Conservation (phyloP, 108 stramenopile genomes). For the Cyclostephanos tholiformis region DNA sequence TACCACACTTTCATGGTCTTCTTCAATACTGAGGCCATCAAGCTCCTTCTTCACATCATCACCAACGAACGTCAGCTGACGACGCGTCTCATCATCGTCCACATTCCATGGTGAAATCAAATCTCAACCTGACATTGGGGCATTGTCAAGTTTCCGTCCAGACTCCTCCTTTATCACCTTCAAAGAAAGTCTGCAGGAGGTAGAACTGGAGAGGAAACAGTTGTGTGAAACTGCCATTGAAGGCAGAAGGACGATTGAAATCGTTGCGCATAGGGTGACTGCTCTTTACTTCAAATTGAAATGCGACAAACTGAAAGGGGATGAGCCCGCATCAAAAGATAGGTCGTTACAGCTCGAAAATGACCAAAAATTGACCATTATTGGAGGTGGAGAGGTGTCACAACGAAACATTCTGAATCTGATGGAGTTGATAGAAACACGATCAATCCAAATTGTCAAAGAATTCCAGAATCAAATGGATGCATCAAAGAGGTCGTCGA, state of each 20-base stretch:
- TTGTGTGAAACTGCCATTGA: slow-evolving; percentile 41
- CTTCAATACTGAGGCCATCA: no score
- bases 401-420: slow-evolving; percentile 70
- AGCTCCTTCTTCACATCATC: no score
- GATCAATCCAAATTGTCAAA: slow-evolving; percentile 64
- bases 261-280: slow-evolving; percentile 63
- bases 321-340: slow-evolving; percentile 13
- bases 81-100: no score
- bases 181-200: slow-evolving; percentile 50
- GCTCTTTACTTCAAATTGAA: slow-evolving; percentile 74
- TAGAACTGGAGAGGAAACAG: slow-evolving; percentile 48
- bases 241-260: slow-evolving; percentile 56
- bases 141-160: neutral
- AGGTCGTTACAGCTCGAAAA: slow-evolving; percentile 23
- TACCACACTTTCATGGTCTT: no score
- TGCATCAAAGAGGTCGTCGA: slow-evolving; percentile 16
- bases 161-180: slow-evolving; percentile 41
- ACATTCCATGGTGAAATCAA: no score
- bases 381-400: slow-evolving; percentile 62
- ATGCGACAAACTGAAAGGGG: slow-evolving; percentile 58
- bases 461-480: slow-evolving; percentile 27
- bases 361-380: slow-evolving; percentile 51
- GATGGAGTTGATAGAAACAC: slow-evolving; percentile 70
- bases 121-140: neutral
- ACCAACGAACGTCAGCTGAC: no score